Percentiles rank a stretch among this genome's conserved stretches.
Conservation (phyloP, 2,329 filamentous ascomycete genomes). For the Orbilia javanica region DNA sequence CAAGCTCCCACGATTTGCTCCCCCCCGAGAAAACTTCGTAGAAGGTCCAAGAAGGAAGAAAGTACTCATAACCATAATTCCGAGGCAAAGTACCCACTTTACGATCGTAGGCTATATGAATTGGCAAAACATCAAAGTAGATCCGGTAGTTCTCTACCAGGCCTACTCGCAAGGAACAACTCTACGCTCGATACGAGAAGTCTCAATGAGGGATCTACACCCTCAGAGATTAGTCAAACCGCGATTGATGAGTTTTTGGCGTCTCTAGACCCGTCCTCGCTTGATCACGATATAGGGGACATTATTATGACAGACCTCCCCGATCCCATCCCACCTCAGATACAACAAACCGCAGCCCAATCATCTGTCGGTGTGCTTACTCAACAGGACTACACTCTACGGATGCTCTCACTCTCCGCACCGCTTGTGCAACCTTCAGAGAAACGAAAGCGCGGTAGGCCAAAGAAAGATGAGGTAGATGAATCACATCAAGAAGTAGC, state of each 20-base stretch:
- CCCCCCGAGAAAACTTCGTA: constrained; percentile 18
- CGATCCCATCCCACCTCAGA: not conserved
- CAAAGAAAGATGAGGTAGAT: constrained; percentile 54
- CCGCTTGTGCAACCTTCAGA: constrained; percentile 48
- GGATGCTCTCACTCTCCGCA: constrained; percentile 48
- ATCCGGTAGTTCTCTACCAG: constrained; percentile 15
- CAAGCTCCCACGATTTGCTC: not conserved
- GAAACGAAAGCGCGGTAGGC: constrained; percentile 48
- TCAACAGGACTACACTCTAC: constrained; percentile 29
- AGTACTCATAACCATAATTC: constrained; percentile 40
- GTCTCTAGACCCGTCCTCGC: constrained; percentile 14
- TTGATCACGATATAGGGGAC: constrained; percentile 13
- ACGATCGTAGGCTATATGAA: constrained; percentile 38
- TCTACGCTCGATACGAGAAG: not conserved
- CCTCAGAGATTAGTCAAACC: constrained; percentile 18
- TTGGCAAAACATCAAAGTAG: constrained; percentile 2
- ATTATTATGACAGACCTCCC: not conserved
- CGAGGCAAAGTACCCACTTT: constrained; percentile 23
- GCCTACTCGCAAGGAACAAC: not conserved
- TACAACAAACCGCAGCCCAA: not conserved
- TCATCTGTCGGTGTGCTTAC: not conserved
- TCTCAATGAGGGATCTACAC: not conserved
- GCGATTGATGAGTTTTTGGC: constrained; percentile 35
- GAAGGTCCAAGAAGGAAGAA: constrained; percentile 48
- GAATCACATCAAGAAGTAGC: constrained; percentile 42